Base-by-base conservation (phyloP, 108 stramenopile genomes). In the Fistulifera solaris region DNA sequence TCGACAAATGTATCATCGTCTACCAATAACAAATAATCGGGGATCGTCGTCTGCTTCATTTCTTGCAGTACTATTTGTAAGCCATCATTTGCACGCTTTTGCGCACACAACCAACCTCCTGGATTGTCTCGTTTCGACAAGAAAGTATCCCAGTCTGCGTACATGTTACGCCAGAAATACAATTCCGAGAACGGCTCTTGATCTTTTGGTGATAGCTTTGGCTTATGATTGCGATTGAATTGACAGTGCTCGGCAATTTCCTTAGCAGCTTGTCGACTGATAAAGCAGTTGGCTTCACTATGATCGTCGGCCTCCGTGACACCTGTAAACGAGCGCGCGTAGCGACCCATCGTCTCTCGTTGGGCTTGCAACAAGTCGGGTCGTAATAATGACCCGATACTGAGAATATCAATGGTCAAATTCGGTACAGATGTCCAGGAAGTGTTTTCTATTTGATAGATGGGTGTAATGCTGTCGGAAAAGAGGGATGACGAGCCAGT, bases 61-160 rank as follows among this genome's bases (percentile, higher is more conserved):
- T 42, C 19, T n/a, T 57, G 56, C 41, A 57, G 3, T 12, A 23
- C 18, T 5, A 43, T 57, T 24, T 16, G 23, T 3, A 57, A 44
- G 22, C 38, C 56, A 57, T 16, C 21, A n/a, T 43, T 43, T 3
- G 56, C 54, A 17, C 68, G 55, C 13, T 62, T 56, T 28, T 69
- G 68, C 2, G 68, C 68, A 47, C 68, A 69, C 0, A 69, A 23
- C 68, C 68, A 69, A 1, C 56, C 68, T 2, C 22, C 19, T 14
- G 62, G 55, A 43, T 58, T 26, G 31, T 14, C 14, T 39, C 35
- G 27, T 39, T 54, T 38, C 38, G 19, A n/a, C 28, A 54, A 38
- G 26, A 26, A 19, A 15, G 6, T 8, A 35, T 8, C 8, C 31
- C 31, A 35, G 3, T 35, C 6, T 6, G 31, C 51, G 49, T 47